phyloP scores from a whole-genome alignment of 331 rosid genomes.

The Arachis monticola region DNA sequence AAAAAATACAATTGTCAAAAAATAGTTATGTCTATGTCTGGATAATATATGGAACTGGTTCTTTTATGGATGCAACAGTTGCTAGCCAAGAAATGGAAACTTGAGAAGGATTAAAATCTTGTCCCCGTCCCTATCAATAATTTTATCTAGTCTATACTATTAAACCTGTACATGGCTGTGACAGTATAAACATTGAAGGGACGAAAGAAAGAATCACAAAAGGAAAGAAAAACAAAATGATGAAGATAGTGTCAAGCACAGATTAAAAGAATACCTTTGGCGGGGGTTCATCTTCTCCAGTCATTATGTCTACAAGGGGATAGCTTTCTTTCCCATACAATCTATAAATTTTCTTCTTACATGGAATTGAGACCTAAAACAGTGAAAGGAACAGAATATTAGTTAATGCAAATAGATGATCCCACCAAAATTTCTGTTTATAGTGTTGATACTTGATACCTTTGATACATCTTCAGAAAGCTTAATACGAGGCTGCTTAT shows the following conservation, averaged over 20 bases:
- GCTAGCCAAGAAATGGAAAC: conserved; percentile 26
- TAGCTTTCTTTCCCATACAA: conserved; percentile 95
- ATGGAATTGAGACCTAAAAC: conserved; percentile 93
- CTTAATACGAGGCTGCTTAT: conserved; percentile 92
- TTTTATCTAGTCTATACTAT: conserved; percentile 7
- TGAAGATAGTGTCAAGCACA: neutral
- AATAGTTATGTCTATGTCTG: conserved; percentile 9
- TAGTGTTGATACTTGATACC: conserved; percentile 53
- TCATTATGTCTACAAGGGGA: conserved; percentile 92
- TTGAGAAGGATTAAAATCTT: conserved; percentile 1
- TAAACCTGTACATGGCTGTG: conserved; percentile 26
- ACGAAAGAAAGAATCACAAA: too few species aligned
- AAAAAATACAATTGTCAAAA: conserved; percentile 27
- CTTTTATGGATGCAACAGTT: neutral
- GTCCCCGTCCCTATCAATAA: neutral
- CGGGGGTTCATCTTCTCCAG: conserved; percentile 90
- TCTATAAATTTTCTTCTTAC: conserved; percentile 83
- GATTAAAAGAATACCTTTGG: conserved; percentile 70
- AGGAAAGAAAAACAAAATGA: too few species aligned
- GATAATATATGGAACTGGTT: neutral
- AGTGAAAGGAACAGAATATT: conserved; percentile 17
- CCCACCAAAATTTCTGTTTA: conserved; percentile 27
- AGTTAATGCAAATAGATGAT: conserved; percentile 20
- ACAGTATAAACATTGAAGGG: conserved; percentile 17
- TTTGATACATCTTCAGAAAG: conserved; percentile 99